A percentile compares a stretch with the other conserved stretches of the same genome.
Conservation (phyloP, 768 basidiomycete species). For the Rhizopogon salebrosus region DNA sequence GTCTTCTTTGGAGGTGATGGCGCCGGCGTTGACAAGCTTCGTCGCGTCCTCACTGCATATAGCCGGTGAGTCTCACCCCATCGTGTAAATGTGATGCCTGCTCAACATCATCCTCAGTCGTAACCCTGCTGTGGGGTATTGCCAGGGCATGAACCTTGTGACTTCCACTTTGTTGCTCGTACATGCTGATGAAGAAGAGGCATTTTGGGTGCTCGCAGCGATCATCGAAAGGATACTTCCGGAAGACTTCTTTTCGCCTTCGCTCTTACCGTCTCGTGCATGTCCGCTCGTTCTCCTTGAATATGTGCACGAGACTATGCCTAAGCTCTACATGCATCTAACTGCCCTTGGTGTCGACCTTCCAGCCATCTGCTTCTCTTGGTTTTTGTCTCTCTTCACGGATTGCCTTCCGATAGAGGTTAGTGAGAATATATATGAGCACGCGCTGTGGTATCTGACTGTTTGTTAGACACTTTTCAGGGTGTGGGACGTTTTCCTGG, state of each 20-base stretch:
- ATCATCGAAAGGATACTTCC: slow-evolving; percentile 89
- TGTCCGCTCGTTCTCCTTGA: slow-evolving; percentile 90
- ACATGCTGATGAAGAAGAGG: slow-evolving; percentile 93
- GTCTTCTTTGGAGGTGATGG: slow-evolving; percentile 98
- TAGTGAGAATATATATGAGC: slow-evolving; percentile 11
- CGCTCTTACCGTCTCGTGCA: slow-evolving; percentile 86
- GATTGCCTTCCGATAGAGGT: slow-evolving; percentile 96
- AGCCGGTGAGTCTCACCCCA: slow-evolving; percentile 58
- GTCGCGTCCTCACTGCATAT: slow-evolving; percentile 87
- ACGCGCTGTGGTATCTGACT: slow-evolving; percentile 1
- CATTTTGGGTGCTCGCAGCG: slow-evolving; percentile 90
- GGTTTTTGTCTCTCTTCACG: slow-evolving; percentile 96
- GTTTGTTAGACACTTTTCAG: slow-evolving; percentile 76
- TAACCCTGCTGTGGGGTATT: slow-evolving; percentile 90
- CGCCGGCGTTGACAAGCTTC: slow-evolving; percentile 85
- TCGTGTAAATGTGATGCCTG: not conserved
- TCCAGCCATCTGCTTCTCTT: slow-evolving; percentile 94
- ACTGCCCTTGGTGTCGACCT: slow-evolving; percentile 82
- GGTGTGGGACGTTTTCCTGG: slow-evolving; percentile 93
- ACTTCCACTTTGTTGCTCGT: slow-evolving; percentile 92
- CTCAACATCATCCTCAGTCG: slow-evolving; percentile 44
- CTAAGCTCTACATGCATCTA: slow-evolving; percentile 73
- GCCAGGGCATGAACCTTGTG: slow-evolving; percentile 93
- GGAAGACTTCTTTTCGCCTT: slow-evolving; percentile 90
- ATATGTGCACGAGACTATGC: slow-evolving; percentile 73